Evolutionary conservation across 768 basidiomycete species (phyloP), one percentile per base, ranked within the genome.

Genomic region (Suillus bovinus): DNA sequence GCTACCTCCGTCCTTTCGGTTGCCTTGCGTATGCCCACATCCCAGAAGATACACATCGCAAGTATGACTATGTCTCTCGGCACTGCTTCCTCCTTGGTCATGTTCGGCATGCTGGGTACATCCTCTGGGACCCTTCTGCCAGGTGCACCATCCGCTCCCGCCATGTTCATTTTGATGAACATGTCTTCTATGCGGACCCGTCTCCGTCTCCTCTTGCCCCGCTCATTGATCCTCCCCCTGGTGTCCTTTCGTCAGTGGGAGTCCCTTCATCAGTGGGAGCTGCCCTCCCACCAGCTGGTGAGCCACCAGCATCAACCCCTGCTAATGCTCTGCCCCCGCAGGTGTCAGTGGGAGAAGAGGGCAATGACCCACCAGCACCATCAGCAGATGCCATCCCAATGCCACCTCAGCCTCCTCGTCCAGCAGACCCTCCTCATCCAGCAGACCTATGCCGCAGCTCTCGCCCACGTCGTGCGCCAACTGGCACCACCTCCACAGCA

Each of bases 1-100:
- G 68, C 8, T 60, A 63, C 3, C 62, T 75, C 0, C 65, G 61
- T 0, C 63, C 66, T 20, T 76, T 73, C 39, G 67, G 73, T 0
- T 69, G 61, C 7, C n/a, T 56, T 20, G 54, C 54, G 16, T 56
- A 56, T 36, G 17, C 54, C 0, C 54, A 56, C 4, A 11, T 56
- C 5, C 54, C 54, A 1, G 54, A 56, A 3, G 33, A 38, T 11
- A 56, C 55, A 0, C n/a, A 11, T 3, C 14, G 5, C 3, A 56
- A 56, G 27, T 56, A 56, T 17, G 14, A n/a, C 0, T 56, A 9
- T 13, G n/a, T 56, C 9, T 36, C n/a, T 0, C 8, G 34, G 4
- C n/a, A n/a, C 20, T 56, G 55, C 34, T 56, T 56, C 24, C 34
- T 56, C 0, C n/a, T 56, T 13, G 55, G 55, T 4, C 55, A 56